Base-by-base conservation (phyloP, 495 filamentous ascomycete genomes). In the Penicillium manginii region DNA sequence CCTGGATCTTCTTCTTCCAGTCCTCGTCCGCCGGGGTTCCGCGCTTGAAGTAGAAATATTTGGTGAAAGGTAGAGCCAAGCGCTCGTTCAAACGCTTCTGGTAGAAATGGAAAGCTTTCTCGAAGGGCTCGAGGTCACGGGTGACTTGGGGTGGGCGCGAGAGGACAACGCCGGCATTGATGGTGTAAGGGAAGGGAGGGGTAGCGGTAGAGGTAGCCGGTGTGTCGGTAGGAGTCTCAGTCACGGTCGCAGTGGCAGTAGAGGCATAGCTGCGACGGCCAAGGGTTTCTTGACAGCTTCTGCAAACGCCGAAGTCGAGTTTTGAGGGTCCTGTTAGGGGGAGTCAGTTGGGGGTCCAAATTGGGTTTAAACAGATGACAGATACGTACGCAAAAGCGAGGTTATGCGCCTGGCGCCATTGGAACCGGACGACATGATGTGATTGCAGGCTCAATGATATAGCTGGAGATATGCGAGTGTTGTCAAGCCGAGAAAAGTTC, bases 61-160 rank as follows among this genome's bases (percentile, higher is more conserved):
- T 85, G 17, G 88, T 89, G 78, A 99, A 99, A 2, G 93, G 93
- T 9, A 93, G 81, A 11, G 86, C 85, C 31, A 97, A 81, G 11
- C 94, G 91, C 78, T 99, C 94, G 74, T 99, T 96, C 52, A 99
- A 82, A 12, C 94, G 92, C 58, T 91, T 91, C 77, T 99, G 94
- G 79, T 99, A 99, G 72, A 98, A 91, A 80, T 87, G 94, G 78
- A 84, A 97, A 51, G 93, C 81, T 71, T 91, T 88, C 74, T 99
- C 94, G 73, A 99, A 98, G 12, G 89, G 81, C 32, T 87, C 88
- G 17, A 91, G 88, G 50, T 88, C 80, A 58, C 89, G 89, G 51
- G 96, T 98, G 61, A 99, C 81, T 50, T 92, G 76, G 9, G 94
- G 94, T 6, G 96, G 86, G 32, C 94, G 90, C 26, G 91, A 92